Percentiles rank a stretch among this genome's conserved stretches.
These are phyloP conservation scores for Kingdonia uniflora DNA, from an alignment of 164 flowering plant species.

Conservation along the genomic window DNA sequence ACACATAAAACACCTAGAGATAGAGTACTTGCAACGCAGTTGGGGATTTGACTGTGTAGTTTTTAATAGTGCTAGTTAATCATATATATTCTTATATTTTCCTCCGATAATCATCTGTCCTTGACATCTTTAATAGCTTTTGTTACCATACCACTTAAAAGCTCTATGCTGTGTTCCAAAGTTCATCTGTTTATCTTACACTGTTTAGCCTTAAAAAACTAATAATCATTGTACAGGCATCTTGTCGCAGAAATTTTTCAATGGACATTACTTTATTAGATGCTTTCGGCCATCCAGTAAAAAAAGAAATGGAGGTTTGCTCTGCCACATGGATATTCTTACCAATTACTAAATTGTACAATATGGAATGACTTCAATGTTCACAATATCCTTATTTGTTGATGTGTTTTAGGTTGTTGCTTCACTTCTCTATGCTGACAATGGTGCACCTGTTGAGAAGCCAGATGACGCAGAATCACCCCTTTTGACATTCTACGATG, in stretches of 20 bases:
- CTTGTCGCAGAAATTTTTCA: conserved; percentile 69
- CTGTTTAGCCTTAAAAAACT: no score
- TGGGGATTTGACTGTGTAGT: no score
- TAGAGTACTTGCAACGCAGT: no score
- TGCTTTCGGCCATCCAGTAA: conserved; percentile 48
- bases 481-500: conserved; percentile 64
- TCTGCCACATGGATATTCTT: conserved; percentile 6
- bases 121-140: no score
- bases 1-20: no score
- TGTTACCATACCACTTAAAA: no score
- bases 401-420: conserved; percentile 54
- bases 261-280: conserved; percentile 55
- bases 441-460: conserved; percentile 56
- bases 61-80: no score
- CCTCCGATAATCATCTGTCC: no score
- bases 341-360: no score
- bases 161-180: no score
- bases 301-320: conserved; percentile 62
- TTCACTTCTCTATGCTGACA: conserved; percentile 69
- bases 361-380: not conserved
- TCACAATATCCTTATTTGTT: conserved; percentile 6
- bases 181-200: no score
- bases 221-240: conserved; percentile 66
- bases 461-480: conserved; percentile 70
- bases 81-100: no score